A percentile compares a stretch with the other conserved stretches of the same genome.
Evolutionary conservation across 2,329 filamentous ascomycete species (phyloP).

Genomic region (Lasiodiplodia sp.): DNA sequence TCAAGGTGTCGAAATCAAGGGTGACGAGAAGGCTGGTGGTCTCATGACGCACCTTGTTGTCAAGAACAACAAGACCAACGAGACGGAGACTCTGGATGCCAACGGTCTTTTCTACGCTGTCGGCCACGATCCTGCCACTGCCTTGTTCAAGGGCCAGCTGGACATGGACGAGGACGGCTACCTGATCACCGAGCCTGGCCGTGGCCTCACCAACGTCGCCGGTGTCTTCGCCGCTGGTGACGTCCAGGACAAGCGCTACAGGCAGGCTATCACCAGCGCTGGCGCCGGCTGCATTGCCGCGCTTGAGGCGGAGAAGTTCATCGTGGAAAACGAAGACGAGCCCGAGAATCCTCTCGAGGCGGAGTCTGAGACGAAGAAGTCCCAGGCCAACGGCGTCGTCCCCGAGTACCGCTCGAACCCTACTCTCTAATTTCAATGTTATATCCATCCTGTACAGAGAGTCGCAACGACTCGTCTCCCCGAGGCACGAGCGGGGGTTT

Average conservation of each 20-base stretch:
- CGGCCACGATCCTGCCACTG: constrained; percentile 91
- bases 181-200: constrained; percentile 86
- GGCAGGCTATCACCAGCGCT: constrained; percentile 97
- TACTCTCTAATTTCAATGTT: constrained; percentile 58
- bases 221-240: constrained; percentile 97
- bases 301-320: constrained; percentile 92
- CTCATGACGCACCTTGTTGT: constrained; percentile 89
- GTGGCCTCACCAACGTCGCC: constrained; percentile 83
- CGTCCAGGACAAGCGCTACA: constrained; percentile 97
- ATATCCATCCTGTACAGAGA: constrained; percentile 24
- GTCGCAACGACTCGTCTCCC: neutral
- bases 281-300: constrained; percentile 95
- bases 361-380: constrained; percentile 59
- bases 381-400: constrained; percentile 60
- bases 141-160: constrained; percentile 89
- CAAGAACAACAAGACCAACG: constrained; percentile 77
- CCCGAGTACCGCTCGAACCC: constrained; percentile 71
- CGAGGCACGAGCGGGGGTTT: constrained; percentile 11
- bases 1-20: constrained; percentile 81
- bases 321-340: constrained; percentile 75
- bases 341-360: constrained; percentile 55
- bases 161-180: constrained; percentile 91
- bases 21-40: constrained; percentile 74
- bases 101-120: constrained; percentile 97
- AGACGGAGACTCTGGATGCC: constrained; percentile 83